Percentiles rank a stretch among this genome's conserved stretches.
phyloP scores from a whole-genome alignment of 2,329 filamentous ascomycete genomes.

The Fusarium sterilihyphosum region DNA sequence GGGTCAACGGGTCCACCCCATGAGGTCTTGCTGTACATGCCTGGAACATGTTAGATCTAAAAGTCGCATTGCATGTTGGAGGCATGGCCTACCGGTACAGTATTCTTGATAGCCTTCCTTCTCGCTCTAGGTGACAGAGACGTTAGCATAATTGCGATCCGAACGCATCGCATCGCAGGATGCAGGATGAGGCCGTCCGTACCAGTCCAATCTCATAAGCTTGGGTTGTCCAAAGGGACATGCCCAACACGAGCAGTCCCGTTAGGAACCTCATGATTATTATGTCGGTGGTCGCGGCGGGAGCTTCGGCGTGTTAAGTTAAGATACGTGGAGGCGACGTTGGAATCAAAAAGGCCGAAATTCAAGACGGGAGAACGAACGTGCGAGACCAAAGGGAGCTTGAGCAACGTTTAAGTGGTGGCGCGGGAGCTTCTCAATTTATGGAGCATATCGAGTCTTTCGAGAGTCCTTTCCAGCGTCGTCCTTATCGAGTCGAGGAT shows the following conservation, averaged over 20 bases:
- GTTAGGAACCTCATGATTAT: constrained; percentile 65
- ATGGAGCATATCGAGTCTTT: constrained; percentile 33
- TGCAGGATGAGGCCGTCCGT: constrained; percentile 37
- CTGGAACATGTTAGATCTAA: constrained; percentile 49
- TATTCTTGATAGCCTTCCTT: constrained; percentile 80
- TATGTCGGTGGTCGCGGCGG: constrained; percentile 8
- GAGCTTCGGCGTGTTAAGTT: constrained; percentile 16
- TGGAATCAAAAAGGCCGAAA: constrained; percentile 11
- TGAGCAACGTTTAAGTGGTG: constrained; percentile 31
- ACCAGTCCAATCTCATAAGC: constrained; percentile 70
- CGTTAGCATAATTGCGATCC: constrained; percentile 34
- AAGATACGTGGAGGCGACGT: constrained; percentile 2
- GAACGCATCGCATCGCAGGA: not conserved
- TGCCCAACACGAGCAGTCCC: constrained; percentile 61
- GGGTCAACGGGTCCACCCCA: constrained; percentile 92
- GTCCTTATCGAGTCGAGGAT: not conserved
- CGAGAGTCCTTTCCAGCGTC: constrained; percentile 12
- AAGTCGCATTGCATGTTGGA: not conserved
- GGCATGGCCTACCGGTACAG: constrained; percentile 69
- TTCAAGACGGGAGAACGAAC: constrained; percentile 3
- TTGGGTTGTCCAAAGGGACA: constrained; percentile 63
- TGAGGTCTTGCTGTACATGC: constrained; percentile 91
- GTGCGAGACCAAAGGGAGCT: constrained; percentile 20
- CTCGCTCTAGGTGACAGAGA: constrained; percentile 68
- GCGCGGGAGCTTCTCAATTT: constrained; percentile 34